Base-by-base conservation (phyloP, 2,329 filamentous ascomycete genomes). In the Talaromyces atroroseus region DNA sequence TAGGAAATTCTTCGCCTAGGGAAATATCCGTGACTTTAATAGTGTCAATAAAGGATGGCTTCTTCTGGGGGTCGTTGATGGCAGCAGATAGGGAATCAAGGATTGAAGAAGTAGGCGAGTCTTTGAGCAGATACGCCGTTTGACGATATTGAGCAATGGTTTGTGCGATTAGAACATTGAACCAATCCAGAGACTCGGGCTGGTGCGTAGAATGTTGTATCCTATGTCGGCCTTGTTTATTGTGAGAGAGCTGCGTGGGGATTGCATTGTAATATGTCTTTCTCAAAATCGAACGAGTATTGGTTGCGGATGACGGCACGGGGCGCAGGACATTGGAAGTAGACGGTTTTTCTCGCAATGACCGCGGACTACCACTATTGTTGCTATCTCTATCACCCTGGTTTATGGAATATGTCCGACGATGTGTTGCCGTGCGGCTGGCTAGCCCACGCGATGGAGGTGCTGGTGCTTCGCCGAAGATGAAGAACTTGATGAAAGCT, bases 401-500 rank as follows among this genome's bases (percentile, higher is more conserved):
- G 64, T 74, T 76, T 59, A 83, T 84, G 45, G 90, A 81, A 46
- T 89, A 80, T 16, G 88, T 89, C 59, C 87, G 84, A 70, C 86
- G 85, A 73, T 96, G 90, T 24, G 89, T 84, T 63, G 90, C 86
- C 11, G 87, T 86, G 57, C 88, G 89, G 62, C 88, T 84, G 45
- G 88, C 78, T 7, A 89, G 81, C 12, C 90, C 89, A 20, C 88
- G 89, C 54, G 87, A 85, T 61, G 95, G 91, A 59, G 90, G 81
- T 1, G 89, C 90, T 0, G 91, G 90, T 5, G 90, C 85, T 69
- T 97, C 94, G 65, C 94, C 94, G 69, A 99, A 97, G 68, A 99
- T 97, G 82, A 99, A 99, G 83, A 96, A 99, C 71, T 96, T 96
- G 74, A 99, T 97, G 75, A 99, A 97, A 63, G 88, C 90, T 62